Percentiles rank a stretch among this genome's conserved stretches.
Evolutionary conservation across 1,284 basidiomycete species (phyloP).

Genomic region (Fistulina hepatica): DNA sequence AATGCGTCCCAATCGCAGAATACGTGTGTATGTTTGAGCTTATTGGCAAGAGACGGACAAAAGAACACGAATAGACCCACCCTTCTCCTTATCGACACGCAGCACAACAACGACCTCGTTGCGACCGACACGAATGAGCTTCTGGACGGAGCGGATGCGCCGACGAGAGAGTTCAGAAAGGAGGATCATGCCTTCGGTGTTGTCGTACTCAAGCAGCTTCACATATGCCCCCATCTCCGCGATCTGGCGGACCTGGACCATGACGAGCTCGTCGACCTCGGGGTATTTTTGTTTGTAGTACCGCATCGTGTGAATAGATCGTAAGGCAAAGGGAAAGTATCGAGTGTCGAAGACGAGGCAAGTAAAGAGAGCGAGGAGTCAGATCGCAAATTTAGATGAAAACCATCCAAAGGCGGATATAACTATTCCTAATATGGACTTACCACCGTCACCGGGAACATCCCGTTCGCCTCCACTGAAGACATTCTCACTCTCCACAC

Average conservation of each 20-base stretch:
- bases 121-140: constrained; percentile 93
- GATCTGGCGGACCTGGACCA: constrained; percentile 98
- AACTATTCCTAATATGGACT: no score
- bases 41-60: constrained; percentile 2
- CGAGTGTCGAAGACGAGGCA: not conserved
- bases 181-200: constrained; percentile 98
- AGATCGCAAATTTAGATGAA: not conserved
- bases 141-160: constrained; percentile 97
- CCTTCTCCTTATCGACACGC: constrained; percentile 98
- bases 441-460: no score
- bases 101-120: constrained; percentile 99
- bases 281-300: constrained; percentile 77
- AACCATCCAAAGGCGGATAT: no score
- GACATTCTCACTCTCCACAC: no score
- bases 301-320: constrained; percentile 41
- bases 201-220: constrained; percentile 97
- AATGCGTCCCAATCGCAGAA: constrained; percentile 36
- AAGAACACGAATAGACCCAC: constrained; percentile 34
- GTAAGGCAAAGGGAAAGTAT: constrained; percentile 2
- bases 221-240: constrained; percentile 99
- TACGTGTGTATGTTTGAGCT: not conserved
- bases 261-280: constrained; percentile 94
- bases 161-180: constrained; percentile 94
- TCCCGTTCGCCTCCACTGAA: no score
- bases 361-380: constrained; percentile 2